Evolutionary conservation across 352 stramenopile species (phyloP).

Genomic region (Pythium plurisporium): DNA sequence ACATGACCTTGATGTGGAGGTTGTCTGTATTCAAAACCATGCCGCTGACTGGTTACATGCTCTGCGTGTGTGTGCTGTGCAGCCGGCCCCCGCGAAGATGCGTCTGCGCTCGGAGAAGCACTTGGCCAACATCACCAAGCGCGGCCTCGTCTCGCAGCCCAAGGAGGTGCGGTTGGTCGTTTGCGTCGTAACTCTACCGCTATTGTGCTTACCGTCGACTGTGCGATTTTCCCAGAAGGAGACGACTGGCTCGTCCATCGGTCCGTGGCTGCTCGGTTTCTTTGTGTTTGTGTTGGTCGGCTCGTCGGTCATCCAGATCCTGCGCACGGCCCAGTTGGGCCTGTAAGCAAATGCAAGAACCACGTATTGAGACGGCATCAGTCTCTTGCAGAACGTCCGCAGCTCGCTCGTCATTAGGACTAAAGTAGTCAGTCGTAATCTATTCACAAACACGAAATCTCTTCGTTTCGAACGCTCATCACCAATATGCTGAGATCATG

Average conservation of each 20-base stretch:
- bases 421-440: neutral
- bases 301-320: conserved; percentile 84
- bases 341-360: conserved; percentile 41
- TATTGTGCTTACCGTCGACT: neutral
- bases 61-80: neutral
- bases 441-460: neutral
- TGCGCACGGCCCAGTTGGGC: conserved; percentile 70
- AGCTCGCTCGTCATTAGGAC: neutral
- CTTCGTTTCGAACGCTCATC: too few relatives aligned
- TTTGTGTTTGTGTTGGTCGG: conserved; percentile 86
- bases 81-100: conserved; percentile 78
- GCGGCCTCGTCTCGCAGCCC: conserved; percentile 66
- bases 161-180: conserved; percentile 63
- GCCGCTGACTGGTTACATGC: too few relatives aligned
- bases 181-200: neutral
- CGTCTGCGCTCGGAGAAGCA: conserved; percentile 86
- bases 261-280: conserved; percentile 77
- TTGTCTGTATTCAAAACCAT: neutral
- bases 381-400: too few relatives aligned
- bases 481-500: too few relatives aligned
- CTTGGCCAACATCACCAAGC: conserved; percentile 85
- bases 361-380: too few relatives aligned
- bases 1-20: neutral
- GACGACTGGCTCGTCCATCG: conserved; percentile 66
- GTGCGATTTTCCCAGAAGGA: conserved; percentile 30